Evolutionary conservation across 768 basidiomycete species (phyloP), one percentile per base, ranked within the genome.

Genomic region (Trametes punicea): DNA sequence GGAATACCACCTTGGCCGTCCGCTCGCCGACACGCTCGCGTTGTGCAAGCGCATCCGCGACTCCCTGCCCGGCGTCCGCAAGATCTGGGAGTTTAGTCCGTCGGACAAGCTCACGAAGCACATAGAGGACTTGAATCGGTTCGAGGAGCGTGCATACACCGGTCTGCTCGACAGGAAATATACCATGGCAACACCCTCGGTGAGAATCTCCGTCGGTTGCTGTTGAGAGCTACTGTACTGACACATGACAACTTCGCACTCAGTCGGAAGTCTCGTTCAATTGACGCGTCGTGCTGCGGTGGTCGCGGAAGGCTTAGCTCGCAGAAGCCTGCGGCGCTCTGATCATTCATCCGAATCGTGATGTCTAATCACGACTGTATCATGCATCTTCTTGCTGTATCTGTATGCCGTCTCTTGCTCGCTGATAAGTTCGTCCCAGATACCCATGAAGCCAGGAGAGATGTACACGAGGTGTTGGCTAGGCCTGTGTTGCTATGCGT

Each of bases 1-100:
- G 7, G 62, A 66, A 36, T 73, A 68, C 67, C 61, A 62, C 26
- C 56, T 59, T 7, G 59, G 55, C 6, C 51, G 40, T n/a, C 60
- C 63, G 36, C 50, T 64, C 27, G 13, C 48, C 0, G 54, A 57
- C 7, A 51, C 48, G 10, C 52, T 62, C n/a, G 33, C 54, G 51
- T 20, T 60, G 31, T 54, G 51, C 51, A 33, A 47, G 46, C 57
- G 55, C 16, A 50, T 62, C 47, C 48, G 44, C 40, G 40, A 44
- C 25, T 38, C 51, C 9, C 41, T 59, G 15, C 58, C 58, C 2
- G 57, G 38, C 15, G 55, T 57, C 1, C n/a, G 20, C 18, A 53
- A 56, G 55, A 62, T 62, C 21, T 62, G 62, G 62, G 57, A 33
- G 15, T 29, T 18, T 20, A 44, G 36, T 26, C 23, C 46, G 16